Evolutionary conservation across 164 flowering plant genomes (phyloP).

Genomic region (Berberis vulgaris): DNA sequence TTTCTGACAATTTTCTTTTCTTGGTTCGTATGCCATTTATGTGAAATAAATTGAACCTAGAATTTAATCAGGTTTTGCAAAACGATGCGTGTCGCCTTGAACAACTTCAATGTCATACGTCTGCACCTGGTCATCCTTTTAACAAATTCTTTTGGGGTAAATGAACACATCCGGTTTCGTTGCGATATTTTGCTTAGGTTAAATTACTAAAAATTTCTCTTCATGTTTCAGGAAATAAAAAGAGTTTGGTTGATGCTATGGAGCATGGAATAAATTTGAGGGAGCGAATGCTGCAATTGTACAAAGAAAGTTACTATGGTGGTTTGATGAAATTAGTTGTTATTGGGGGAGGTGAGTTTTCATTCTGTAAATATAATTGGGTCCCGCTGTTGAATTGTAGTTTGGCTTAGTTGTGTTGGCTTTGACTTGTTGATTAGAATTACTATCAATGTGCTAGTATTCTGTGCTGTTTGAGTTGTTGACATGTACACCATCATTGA

Average conservation of each 20-base stretch:
- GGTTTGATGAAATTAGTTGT: constrained; percentile 86
- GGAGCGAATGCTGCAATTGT: constrained; percentile 60
- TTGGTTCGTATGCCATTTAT: constrained; percentile 1
- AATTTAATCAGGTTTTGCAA: constrained; percentile 91
- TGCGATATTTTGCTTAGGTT: not conserved
- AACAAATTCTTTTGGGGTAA: constrained; percentile 94
- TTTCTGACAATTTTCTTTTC: constrained; percentile 10
- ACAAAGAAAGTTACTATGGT: constrained; percentile 62
- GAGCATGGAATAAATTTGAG: constrained; percentile 80
- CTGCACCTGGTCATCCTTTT: constrained; percentile 62
- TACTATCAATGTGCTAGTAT: too few relatives aligned
- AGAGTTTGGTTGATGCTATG: constrained; percentile 83
- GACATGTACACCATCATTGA: too few relatives aligned
- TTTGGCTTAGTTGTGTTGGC: too few relatives aligned
- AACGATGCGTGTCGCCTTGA: constrained; percentile 96
- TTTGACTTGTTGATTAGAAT: too few relatives aligned
- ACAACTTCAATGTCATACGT: constrained; percentile 92
- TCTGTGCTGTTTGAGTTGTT: too few relatives aligned
- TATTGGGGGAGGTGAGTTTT: constrained; percentile 85
- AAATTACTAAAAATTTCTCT: constrained; percentile 6
- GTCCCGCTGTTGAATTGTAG: too few relatives aligned
- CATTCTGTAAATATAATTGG: not conserved
- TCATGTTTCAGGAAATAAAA: constrained; percentile 65
- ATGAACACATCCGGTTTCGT: constrained; percentile 6
- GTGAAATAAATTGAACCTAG: constrained; percentile 25